These are phyloP conservation scores for Fraxinus albicans DNA, from an alignment of 305 asterid species.

Conservation along the genomic window DNA sequence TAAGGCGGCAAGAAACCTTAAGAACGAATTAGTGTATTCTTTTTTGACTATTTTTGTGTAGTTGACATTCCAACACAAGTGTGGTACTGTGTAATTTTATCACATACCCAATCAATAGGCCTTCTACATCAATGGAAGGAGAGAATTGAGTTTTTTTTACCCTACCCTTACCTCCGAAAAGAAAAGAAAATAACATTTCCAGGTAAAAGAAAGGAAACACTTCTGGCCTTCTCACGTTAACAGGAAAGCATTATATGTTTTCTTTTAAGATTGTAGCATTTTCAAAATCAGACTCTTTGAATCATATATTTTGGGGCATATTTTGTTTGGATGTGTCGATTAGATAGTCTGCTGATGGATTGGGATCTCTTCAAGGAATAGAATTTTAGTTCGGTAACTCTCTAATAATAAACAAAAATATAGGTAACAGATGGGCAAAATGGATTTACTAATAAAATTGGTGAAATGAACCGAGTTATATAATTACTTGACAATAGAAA, in stretches of 20 bases:
- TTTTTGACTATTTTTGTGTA: constrained; percentile 21
- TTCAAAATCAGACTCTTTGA: not conserved
- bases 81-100: constrained; percentile 48
- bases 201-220: not conserved
- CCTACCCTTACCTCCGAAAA: not conserved
- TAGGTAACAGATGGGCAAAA: not conserved
- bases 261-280: not conserved
- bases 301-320: not conserved
- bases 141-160: constrained; percentile 1
- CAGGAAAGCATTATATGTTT: not conserved
- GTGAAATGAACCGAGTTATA: too few relatives aligned
- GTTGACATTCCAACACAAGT: constrained; percentile 27
- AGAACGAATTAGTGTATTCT: constrained; percentile 45
- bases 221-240: not conserved
- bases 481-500: too few relatives aligned
- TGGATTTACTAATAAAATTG: not conserved
- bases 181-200: not conserved
- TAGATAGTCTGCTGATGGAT: constrained; percentile 4
- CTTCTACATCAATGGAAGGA: constrained; percentile 18
- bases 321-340: constrained; percentile 6
- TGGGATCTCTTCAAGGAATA: not conserved
- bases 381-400: not conserved
- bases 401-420: not conserved
- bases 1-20: constrained; percentile 70
- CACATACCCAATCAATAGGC: constrained; percentile 25